phyloP scores from a whole-genome alignment of 1,284 basidiomycete species.

The Puccinia polysora region DNA sequence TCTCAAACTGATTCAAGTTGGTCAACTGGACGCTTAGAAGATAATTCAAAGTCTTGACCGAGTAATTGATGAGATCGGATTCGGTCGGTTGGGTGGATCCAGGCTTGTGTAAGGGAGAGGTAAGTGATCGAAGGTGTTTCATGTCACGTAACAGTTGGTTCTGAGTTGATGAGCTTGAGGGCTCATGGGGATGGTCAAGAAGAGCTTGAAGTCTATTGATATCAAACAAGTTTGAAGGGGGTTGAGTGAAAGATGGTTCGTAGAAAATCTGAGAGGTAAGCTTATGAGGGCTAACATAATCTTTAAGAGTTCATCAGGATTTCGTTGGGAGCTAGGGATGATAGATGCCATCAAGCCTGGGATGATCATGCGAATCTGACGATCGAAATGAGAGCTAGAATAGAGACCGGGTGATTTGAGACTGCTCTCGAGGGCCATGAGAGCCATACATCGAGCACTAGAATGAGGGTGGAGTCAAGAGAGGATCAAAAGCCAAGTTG shows the following conservation, averaged over 20 bases:
- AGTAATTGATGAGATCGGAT: conserved; percentile 11
- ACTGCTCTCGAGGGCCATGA: conserved; percentile 20
- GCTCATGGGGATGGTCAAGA: background rate
- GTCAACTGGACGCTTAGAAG: conserved; percentile 7
- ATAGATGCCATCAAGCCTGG: conserved; percentile 23
- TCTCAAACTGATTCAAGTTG: conserved; percentile 18
- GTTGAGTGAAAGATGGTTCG: background rate
- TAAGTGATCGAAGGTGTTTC: background rate
- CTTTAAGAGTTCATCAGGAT: background rate
- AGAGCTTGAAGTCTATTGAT: conserved; percentile 23
- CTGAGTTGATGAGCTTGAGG: background rate
- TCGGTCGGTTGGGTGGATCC: background rate
- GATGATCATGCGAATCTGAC: conserved; percentile 23
- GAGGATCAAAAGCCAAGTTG: too few relatives aligned
- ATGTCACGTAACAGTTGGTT: conserved; percentile 1
- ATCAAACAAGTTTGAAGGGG: background rate
- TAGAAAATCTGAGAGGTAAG: background rate
- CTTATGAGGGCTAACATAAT: conserved; percentile 11
- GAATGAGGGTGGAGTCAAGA: too few relatives aligned
- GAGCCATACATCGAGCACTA: conserved; percentile 16
- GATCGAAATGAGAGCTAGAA: conserved; percentile 3
- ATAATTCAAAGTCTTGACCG: conserved; percentile 11
- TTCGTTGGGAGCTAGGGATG: background rate
- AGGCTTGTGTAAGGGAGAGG: background rate
- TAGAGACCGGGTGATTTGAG: conserved; percentile 7